Evolutionary conservation across 2,329 filamentous ascomycete species (phyloP).

Genomic region (Xylaria digitata): DNA sequence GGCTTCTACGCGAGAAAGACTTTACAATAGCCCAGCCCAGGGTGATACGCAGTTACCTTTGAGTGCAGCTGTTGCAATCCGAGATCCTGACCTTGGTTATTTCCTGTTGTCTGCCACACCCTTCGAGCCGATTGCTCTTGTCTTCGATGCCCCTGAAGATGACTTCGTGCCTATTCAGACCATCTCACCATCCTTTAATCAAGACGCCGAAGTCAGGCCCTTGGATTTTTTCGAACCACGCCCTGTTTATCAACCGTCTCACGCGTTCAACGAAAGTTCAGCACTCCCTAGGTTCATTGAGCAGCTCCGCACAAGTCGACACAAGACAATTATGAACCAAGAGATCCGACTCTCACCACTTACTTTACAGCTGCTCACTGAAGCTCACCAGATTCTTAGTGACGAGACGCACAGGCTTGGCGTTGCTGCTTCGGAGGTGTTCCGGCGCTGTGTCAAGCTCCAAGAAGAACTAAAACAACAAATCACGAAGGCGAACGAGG

Average conservation of each 20-base stretch:
- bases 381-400: conserved; percentile 77
- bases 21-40: conserved; percentile 64
- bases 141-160: conserved; percentile 68
- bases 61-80: conserved; percentile 64
- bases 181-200: conserved; percentile 58
- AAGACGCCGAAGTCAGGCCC: conserved; percentile 58
- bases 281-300: conserved; percentile 67
- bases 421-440: conserved; percentile 77
- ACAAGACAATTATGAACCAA: conserved; percentile 71
- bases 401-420: conserved; percentile 76
- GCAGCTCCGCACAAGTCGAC: conserved; percentile 67
- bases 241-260: conserved; percentile 72
- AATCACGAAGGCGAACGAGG: conserved; percentile 72
- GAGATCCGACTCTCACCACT: conserved; percentile 77
- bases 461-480: conserved; percentile 76
- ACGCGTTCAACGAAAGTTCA: conserved; percentile 68
- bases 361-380: conserved; percentile 76
- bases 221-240: conserved; percentile 71
- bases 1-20: conserved; percentile 65
- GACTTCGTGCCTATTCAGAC: conserved; percentile 58
- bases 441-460: conserved; percentile 75
- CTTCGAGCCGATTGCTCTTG: conserved; percentile 67
- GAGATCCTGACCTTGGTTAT: conserved; percentile 72
- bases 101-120: conserved; percentile 70
- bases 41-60: conserved; percentile 61